Percentiles rank a stretch among this genome's conserved stretches.
These are phyloP conservation scores for Hibiscus trionum DNA, from an alignment of 345 rosid species.

Conservation along the genomic window DNA sequence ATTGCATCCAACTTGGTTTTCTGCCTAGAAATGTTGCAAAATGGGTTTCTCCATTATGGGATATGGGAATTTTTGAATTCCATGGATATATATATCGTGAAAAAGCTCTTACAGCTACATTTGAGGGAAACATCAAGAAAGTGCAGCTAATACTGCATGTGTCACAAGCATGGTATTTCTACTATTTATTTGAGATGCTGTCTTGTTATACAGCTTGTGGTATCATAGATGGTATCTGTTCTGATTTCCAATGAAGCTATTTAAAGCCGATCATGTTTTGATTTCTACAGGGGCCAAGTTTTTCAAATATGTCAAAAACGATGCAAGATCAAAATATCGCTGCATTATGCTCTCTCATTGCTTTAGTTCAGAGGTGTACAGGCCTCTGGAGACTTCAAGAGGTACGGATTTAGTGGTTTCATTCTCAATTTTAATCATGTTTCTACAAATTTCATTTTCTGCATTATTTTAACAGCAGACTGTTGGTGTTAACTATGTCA, in stretches of 20 bases:
- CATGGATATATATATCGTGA: slow-evolving; percentile 61
- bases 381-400: slow-evolving; percentile 87
- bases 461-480: neutral
- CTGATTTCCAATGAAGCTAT: slow-evolving; percentile 12
- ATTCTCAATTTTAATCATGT: neutral
- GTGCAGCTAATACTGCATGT: slow-evolving; percentile 62
- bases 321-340: slow-evolving; percentile 39
- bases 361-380: slow-evolving; percentile 68
- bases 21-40: slow-evolving; percentile 67
- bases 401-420: slow-evolving; percentile 28
- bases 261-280: slow-evolving; percentile 8
- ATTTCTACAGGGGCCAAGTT: slow-evolving; percentile 56
- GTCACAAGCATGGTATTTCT: slow-evolving; percentile 48
- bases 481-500: neutral
- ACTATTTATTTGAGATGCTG: slow-evolving; percentile 12
- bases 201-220: slow-evolving; percentile 5
- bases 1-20: slow-evolving; percentile 73
- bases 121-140: slow-evolving; percentile 55
- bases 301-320: slow-evolving; percentile 43
- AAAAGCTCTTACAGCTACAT: slow-evolving; percentile 72
- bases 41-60: slow-evolving; percentile 97
- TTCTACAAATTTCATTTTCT: neutral
- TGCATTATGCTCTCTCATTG: slow-evolving; percentile 55
- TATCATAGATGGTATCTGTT: slow-evolving; percentile 1
- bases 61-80: slow-evolving; percentile 58